Percentiles rank a stretch among this genome's conserved stretches.
Conservation (phyloP, 768 basidiomycete species). For the Agrocybe praecox region DNA sequence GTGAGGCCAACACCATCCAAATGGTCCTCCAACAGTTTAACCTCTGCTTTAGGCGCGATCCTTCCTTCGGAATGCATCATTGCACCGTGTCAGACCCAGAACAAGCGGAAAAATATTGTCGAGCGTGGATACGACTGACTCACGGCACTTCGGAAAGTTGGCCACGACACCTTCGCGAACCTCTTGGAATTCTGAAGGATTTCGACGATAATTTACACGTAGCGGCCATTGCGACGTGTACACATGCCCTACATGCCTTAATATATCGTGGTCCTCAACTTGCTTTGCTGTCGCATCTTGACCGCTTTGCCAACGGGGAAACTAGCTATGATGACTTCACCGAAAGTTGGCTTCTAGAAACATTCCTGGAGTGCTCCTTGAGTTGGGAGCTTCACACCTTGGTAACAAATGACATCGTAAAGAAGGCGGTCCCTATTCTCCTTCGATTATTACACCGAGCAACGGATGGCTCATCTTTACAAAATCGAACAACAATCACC, state of each 20-base stretch:
- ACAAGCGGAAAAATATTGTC: conserved; percentile 38
- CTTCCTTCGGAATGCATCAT: conserved; percentile 30
- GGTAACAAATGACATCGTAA: conserved; percentile 34
- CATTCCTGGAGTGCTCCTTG: conserved; percentile 36
- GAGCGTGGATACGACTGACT: conserved; percentile 42
- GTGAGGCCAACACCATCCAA: conserved; percentile 33
- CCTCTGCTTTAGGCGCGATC: conserved; percentile 39
- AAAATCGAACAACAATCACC: conserved; percentile 30
- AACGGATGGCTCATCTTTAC: conserved; percentile 27
- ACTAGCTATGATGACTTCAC: conserved; percentile 31
- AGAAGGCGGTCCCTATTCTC: conserved; percentile 35
- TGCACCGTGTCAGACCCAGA: conserved; percentile 38
- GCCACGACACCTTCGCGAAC: conserved; percentile 36
- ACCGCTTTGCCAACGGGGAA: conserved; percentile 30
- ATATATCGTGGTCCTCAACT: conserved; percentile 36
- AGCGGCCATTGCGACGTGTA: conserved; percentile 37
- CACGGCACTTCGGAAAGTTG: conserved; percentile 35
- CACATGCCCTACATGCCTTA: conserved; percentile 34
- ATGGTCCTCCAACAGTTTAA: conserved; percentile 37
- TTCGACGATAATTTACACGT: conserved; percentile 27
- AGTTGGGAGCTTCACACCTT: conserved; percentile 40
- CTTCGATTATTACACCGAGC: conserved; percentile 33
- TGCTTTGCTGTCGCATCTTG: conserved; percentile 35
- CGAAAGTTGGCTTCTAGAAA: conserved; percentile 40
- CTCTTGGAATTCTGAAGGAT: conserved; percentile 34